Base-by-base conservation (phyloP, 2,329 filamentous ascomycete species). In the Ophioceras dolichostomum region DNA sequence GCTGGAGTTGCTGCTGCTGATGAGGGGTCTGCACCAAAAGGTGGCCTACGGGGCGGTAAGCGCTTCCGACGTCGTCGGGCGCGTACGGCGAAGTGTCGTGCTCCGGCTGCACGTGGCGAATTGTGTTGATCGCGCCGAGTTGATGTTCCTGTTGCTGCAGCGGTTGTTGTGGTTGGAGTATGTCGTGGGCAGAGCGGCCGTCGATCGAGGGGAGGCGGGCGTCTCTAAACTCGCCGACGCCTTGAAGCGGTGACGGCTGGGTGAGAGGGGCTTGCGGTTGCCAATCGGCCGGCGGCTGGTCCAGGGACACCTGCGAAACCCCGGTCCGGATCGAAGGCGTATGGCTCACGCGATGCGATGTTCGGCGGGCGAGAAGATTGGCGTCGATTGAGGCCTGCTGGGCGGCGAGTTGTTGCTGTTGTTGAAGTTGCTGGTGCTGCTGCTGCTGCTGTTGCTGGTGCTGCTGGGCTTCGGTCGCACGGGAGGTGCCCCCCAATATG, bases 261-360 rank as follows among this genome's bases (percentile, higher is more conserved):
- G 49, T 47, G 29, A 49, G 45, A 14, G 47, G 42, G n/a, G 43
- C 41, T 28, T 52, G 50, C 32, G 47, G 41, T 34, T 54, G 51
- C 58, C 56, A 60, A 39, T 60, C 58, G 34, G 45, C 32, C 16
- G 46, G 48, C 38, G 54, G 54, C 42, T 54, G 48, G 18, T 56
- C 54, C 38, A 62, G 51, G 31, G 60, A 59, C 34, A 58, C 43
- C 43, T 61, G 60, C 30, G 56, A 56, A 40, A 57, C 47, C 43
- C 54, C 59, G 26, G 64, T 66, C 49, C 62, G 61, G 45, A 67
- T 46, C 47, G 56, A 49, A 46, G 58, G 52, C 17, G 62, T 59
- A 40, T 67, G 63, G 64, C 68, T 70, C 52, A 68, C 58, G 49
- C 72, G 64, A 73, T 76, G 32, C 21, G 75, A 79, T 22, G 67